Conservation (phyloP, 306 rosid species). For the Carpinus viminea region DNA sequence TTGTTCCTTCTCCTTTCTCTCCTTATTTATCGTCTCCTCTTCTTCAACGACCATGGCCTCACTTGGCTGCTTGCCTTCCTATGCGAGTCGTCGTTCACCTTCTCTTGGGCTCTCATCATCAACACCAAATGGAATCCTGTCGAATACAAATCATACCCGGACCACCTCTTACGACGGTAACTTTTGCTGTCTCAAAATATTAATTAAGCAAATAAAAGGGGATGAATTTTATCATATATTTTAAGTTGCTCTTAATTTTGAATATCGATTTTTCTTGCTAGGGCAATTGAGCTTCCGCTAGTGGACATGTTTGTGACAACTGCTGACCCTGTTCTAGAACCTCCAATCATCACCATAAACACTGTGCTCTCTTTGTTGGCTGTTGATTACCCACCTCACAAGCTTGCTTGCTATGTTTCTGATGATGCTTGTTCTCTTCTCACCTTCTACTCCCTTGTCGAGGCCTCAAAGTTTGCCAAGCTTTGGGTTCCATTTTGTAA, state of each 20-base stretch:
- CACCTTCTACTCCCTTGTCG: slow-evolving; percentile 51
- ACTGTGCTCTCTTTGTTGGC: slow-evolving; percentile 67
- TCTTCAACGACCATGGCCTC: slow-evolving; percentile 20
- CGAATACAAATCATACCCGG: slow-evolving; percentile 12
- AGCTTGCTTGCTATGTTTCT: slow-evolving; percentile 73
- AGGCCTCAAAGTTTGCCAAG: slow-evolving; percentile 57
- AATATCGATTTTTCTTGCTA: neutral
- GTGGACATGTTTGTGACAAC: slow-evolving; percentile 74
- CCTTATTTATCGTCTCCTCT: slow-evolving; percentile 41
- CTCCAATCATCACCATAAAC: slow-evolving; percentile 62
- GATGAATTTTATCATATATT: too few species aligned
- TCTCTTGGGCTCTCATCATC: slow-evolving; percentile 36
- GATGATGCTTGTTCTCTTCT: slow-evolving; percentile 68
- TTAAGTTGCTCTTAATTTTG: too few species aligned
- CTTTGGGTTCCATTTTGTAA: slow-evolving; percentile 71
- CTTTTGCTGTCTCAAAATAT: too few species aligned
- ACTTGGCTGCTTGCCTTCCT: slow-evolving; percentile 54
- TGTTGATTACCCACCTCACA: slow-evolving; percentile 58
- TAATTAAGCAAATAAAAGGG: too few species aligned
- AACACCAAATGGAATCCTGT: slow-evolving; percentile 55
- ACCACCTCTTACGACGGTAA: slow-evolving; percentile 30
- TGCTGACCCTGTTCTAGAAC: slow-evolving; percentile 54
- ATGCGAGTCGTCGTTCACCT: slow-evolving; percentile 64
- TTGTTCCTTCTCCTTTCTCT: slow-evolving; percentile 43
- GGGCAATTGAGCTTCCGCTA: slow-evolving; percentile 47